phyloP scores from a whole-genome alignment of 257 asterid species.

The Penstemon newberryi region DNA sequence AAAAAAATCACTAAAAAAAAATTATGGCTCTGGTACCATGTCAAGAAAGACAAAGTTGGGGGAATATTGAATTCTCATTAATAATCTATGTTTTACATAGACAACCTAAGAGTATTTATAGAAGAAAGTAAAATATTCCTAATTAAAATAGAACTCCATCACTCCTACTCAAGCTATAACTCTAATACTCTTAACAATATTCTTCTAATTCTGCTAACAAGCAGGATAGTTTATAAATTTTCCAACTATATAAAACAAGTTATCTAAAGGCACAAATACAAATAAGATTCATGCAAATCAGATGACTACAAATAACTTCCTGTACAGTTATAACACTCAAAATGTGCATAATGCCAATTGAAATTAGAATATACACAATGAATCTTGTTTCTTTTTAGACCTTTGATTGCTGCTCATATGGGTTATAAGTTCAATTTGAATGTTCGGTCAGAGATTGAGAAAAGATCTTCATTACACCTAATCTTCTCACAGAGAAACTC shows the following conservation, averaged over 20 bases:
- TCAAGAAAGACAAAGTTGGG: too few species aligned
- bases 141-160: too few species aligned
- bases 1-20: too few species aligned
- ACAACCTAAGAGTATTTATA: too few species aligned
- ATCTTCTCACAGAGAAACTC: neutral
- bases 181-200: too few species aligned
- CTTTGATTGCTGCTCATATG: neutral
- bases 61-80: too few species aligned
- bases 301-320: slow-evolving; percentile 14
- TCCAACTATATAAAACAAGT: slow-evolving; percentile 8
- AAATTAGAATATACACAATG: neutral
- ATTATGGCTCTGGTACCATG: too few species aligned
- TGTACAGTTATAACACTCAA: slow-evolving; percentile 5
- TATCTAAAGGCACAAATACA: slow-evolving; percentile 13
- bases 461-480: neutral
- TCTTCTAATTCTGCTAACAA: too few species aligned
- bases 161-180: too few species aligned
- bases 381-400: neutral
- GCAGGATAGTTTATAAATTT: neutral
- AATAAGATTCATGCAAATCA: neutral
- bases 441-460: neutral
- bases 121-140: too few species aligned
- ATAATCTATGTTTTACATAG: too few species aligned
- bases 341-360: neutral
- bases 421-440: neutral